These are phyloP conservation scores for Fraxinus excelsior DNA, from an alignment of 257 asterid genomes.

Conservation along the genomic window DNA sequence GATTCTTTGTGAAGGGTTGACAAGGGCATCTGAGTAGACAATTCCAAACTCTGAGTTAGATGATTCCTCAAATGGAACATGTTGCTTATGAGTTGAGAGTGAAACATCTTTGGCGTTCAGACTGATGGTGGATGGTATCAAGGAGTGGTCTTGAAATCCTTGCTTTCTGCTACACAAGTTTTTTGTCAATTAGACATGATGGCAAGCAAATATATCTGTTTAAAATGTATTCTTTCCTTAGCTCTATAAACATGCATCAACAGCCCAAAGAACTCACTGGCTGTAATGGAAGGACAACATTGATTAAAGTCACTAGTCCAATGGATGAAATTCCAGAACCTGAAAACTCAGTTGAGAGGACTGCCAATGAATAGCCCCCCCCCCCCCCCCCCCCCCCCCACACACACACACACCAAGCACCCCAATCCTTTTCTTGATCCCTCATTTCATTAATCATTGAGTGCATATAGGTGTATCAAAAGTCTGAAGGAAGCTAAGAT, in stretches of 20 bases:
- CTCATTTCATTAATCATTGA: no score
- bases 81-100: slow-evolving; percentile 51
- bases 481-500: not conserved
- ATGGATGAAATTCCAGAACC: no score
- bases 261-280: no score
- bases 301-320: no score
- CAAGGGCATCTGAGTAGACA: slow-evolving; percentile 63
- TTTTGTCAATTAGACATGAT: not conserved
- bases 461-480: not conserved
- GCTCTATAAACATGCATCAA: no score
- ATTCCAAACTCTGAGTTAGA: slow-evolving; percentile 56
- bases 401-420: no score
- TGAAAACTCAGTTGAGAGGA: no score
- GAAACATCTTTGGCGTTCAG: not conserved
- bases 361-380: slow-evolving; percentile 15
- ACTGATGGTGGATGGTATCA: no score
- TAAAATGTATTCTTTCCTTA: no score
- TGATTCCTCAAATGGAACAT: slow-evolving; percentile 39
- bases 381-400: no score
- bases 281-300: no score
- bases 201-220: not conserved
- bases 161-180: slow-evolving; percentile 51
- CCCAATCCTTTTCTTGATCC: not conserved
- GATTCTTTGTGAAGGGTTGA: slow-evolving; percentile 62
- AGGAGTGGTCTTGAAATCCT: slow-evolving; percentile 49